Conservation (phyloP, 495 filamentous ascomycete species). For the Daldinia concentrica region DNA sequence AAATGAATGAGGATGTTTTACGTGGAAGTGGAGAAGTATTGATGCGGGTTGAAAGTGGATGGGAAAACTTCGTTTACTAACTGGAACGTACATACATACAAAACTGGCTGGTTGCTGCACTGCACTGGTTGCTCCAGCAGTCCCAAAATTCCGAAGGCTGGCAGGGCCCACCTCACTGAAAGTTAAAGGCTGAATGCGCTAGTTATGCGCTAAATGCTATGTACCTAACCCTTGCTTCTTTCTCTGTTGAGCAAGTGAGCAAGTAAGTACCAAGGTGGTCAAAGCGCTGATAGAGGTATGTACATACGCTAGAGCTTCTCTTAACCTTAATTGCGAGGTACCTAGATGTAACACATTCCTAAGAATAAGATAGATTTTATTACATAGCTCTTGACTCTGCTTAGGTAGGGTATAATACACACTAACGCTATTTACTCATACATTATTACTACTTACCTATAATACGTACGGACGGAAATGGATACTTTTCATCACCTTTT, state of each 20-base stretch:
- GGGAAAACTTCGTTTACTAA: slow-evolving; percentile 19
- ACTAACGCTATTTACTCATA: neutral
- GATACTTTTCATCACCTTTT: neutral
- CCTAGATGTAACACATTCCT: neutral
- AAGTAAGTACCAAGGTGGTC: neutral
- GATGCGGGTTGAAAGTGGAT: neutral
- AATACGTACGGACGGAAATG: neutral
- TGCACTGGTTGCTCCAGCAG: slow-evolving; percentile 27
- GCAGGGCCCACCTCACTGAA: slow-evolving; percentile 22
- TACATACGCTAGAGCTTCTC: neutral
- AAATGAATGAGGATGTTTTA: slow-evolving; percentile 12
- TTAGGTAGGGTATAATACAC: neutral
- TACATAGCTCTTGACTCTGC: too few relatives aligned
- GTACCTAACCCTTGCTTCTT: neutral
- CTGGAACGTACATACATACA: neutral
- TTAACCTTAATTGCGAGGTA: neutral
- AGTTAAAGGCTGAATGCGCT: slow-evolving; percentile 25
- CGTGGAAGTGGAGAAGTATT: slow-evolving; percentile 21
- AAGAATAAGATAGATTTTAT: neutral
- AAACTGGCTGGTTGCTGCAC: neutral
- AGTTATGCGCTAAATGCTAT: slow-evolving; percentile 5
- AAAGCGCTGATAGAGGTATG: neutral
- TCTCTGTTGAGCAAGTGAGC: neutral
- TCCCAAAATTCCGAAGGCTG: slow-evolving; percentile 43
- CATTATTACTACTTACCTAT: neutral